A percentile compares a stretch with the other conserved stretches of the same genome.
These are phyloP conservation scores for Pythium dissotocum DNA, from an alignment of 352 stramenopile genomes.

Conservation along the genomic window DNA sequence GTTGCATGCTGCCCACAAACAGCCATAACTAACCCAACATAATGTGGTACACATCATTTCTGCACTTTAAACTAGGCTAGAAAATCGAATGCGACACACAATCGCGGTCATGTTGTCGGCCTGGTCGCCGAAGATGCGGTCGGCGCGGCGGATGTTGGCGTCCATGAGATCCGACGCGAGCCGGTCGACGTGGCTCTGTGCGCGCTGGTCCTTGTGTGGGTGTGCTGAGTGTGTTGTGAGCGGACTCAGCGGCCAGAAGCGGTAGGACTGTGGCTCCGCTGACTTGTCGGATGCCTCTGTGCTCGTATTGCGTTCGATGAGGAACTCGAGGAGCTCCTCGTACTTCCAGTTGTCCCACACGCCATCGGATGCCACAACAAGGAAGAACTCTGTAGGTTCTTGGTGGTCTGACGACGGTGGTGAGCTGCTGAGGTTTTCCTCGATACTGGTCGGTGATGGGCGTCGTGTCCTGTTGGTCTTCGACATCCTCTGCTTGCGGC, in stretches of 20 bases:
- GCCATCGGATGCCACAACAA: constrained; percentile 81
- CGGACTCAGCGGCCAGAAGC: constrained; percentile 7
- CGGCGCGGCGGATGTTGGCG: constrained; percentile 59
- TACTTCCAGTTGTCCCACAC: constrained; percentile 92
- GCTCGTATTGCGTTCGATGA: constrained; percentile 28
- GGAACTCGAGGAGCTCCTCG: constrained; percentile 60
- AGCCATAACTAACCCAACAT: constrained; percentile 3
- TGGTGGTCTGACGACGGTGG: constrained; percentile 4
- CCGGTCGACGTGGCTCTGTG: constrained; percentile 30
- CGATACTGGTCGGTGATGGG: constrained; percentile 9
- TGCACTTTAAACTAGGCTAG: constrained; percentile 20
- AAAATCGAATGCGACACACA: constrained; percentile 46
- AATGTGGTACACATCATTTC: constrained; percentile 12
- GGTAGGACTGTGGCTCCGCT: constrained; percentile 3
- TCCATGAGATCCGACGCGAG: constrained; percentile 52
- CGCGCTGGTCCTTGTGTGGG: constrained; percentile 10
- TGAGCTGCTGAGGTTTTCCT: not conserved
- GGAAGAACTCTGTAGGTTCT: constrained; percentile 36
- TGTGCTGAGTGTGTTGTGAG: not conserved
- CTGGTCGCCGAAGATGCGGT: constrained; percentile 73
- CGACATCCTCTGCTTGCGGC: not conserved
- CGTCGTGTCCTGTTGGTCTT: not conserved
- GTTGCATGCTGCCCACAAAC: constrained; percentile 7
- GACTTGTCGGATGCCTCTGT: constrained; percentile 13
- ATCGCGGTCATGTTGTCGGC: constrained; percentile 90